A percentile compares a stretch with the other conserved stretches of the same genome.
These are phyloP conservation scores for Perkinsus olseni DNA, from an alignment of 169 alveolate genomes.

Conservation along the genomic window DNA sequence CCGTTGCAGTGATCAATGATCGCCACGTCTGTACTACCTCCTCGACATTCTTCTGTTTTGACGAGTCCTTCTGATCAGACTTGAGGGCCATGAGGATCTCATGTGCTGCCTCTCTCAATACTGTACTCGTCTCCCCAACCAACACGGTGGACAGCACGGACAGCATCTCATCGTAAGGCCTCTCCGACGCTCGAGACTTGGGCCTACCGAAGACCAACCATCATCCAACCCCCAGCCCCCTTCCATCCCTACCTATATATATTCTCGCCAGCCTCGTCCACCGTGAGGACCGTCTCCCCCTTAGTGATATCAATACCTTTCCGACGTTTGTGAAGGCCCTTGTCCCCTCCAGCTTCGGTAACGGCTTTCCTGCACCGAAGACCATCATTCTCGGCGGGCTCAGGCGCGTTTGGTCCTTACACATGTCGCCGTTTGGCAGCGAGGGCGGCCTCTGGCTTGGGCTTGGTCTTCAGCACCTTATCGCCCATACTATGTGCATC, in stretches of 20 bases:
- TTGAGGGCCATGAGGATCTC: conserved; percentile 80
- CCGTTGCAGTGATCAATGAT: too few species aligned
- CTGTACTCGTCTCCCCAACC: conserved; percentile 83
- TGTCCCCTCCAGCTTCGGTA: conserved; percentile 36
- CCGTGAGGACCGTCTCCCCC: conserved; percentile 68
- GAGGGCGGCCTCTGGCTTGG: background rate
- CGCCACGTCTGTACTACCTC: too few species aligned
- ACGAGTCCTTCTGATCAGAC: conserved; percentile 37
- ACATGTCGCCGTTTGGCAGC: background rate
- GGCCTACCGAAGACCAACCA: conserved; percentile 58
- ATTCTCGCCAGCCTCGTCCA: conserved; percentile 62
- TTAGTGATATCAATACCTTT: conserved; percentile 43
- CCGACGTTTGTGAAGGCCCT: conserved; percentile 9
- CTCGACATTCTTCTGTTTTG: background rate
- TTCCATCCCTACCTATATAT: conserved; percentile 36
- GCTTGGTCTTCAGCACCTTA: conserved; percentile 39
- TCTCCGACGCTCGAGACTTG: conserved; percentile 73
- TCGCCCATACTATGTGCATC: conserved; percentile 87
- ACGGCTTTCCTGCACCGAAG: background rate
- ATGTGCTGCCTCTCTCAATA: conserved; percentile 81
- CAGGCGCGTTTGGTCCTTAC: conserved; percentile 15
- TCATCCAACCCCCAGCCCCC: background rate
- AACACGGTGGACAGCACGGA: conserved; percentile 63
- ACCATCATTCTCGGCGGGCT: background rate
- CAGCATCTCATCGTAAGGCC: conserved; percentile 76